These are phyloP conservation scores for Microstroma glucosiphilum DNA, from an alignment of 1,284 basidiomycete species.

Conservation along the genomic window DNA sequence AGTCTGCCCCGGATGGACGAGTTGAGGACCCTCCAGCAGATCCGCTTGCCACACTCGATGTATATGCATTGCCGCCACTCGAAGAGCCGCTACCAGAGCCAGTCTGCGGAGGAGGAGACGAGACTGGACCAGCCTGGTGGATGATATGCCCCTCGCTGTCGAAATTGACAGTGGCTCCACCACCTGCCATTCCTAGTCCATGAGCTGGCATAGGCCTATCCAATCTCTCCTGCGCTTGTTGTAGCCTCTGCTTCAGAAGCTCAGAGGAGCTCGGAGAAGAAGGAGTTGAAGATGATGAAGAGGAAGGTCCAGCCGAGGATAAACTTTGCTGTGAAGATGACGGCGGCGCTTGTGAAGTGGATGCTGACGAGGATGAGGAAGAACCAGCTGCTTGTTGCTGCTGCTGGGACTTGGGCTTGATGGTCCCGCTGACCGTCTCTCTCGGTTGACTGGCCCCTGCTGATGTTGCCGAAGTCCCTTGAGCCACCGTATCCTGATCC, in stretches of 20 bases:
- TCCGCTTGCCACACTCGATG: neutral
- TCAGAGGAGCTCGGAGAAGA: neutral
- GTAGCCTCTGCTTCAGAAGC: conserved; percentile 2
- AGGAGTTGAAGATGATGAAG: neutral
- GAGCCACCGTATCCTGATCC: no score
- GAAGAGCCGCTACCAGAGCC: neutral
- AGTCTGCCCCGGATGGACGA: neutral
- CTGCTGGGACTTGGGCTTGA: neutral
- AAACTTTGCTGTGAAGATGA: neutral
- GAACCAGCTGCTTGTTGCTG: neutral
- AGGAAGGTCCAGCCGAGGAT: neutral
- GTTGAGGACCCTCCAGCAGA: neutral
- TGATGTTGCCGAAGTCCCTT: neutral
- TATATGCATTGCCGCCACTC: no score
- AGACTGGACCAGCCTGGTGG: neutral
- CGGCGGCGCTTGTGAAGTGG: neutral
- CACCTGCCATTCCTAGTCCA: neutral
- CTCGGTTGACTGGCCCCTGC: neutral
- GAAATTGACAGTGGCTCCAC: neutral
- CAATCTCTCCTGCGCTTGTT: conserved; percentile 1
- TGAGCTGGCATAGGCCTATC: neutral
- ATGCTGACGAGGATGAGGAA: neutral
- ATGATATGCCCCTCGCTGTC: conserved; percentile 3
- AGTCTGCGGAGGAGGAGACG: neutral
- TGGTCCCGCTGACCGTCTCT: neutral